Conservation (phyloP, 352 stramenopile genomes). For the Synura sp. region DNA sequence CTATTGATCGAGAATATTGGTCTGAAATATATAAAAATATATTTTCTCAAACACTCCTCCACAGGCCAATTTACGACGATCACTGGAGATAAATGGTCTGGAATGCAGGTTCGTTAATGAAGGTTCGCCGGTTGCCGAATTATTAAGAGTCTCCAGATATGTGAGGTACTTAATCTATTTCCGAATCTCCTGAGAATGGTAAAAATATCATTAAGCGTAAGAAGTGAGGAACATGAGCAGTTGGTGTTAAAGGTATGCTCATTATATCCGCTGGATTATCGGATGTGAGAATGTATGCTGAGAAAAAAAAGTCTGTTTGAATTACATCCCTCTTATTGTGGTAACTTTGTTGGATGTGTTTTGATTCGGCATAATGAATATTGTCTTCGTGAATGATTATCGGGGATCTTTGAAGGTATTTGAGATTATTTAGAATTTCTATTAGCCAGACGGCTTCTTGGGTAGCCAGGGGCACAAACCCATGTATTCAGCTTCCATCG, state of each 20-base stretch:
- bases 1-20: too few species aligned
- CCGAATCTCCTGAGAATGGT: conserved; percentile 14
- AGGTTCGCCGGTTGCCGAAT: conserved; percentile 21
- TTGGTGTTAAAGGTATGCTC: neutral
- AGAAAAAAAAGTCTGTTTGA: neutral
- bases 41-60: too few species aligned
- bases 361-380: conserved; percentile 15
- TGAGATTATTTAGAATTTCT: neutral
- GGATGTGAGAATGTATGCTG: neutral
- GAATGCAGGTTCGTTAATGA: too few species aligned
- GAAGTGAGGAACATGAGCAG: conserved; percentile 21
- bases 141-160: conserved; percentile 5
- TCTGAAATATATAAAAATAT: too few species aligned
- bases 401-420: neutral
- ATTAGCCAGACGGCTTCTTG: conserved; percentile 19
- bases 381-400: conserved; percentile 34
- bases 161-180: conserved; percentile 18
- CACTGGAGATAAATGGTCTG: too few species aligned
- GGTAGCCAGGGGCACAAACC: neutral
- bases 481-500: conserved; percentile 32
- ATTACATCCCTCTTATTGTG: neutral
- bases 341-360: conserved; percentile 28
- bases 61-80: too few species aligned
- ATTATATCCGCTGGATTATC: conserved; percentile 15
- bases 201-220: conserved; percentile 32